phyloP scores from a whole-genome alignment of 805 yeast species.

The Cyberlindnera maritima region DNA sequence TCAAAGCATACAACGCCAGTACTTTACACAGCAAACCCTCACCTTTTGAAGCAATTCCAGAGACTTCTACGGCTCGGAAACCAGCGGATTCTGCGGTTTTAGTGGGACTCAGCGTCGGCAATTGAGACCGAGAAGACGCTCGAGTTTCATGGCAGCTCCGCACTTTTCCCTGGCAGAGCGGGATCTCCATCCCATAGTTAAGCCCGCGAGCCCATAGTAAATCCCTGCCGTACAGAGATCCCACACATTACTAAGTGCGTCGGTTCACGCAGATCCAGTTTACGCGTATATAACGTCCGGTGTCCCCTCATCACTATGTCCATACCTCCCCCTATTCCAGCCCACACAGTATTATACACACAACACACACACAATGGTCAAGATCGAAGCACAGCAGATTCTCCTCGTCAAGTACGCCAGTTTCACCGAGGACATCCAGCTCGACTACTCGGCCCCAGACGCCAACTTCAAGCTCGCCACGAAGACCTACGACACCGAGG shows the following conservation, averaged over 20 bases:
- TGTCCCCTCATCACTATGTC: too few species aligned
- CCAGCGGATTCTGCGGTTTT: not conserved
- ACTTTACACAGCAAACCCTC: too few species aligned
- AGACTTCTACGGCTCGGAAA: not conserved
- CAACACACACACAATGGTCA: slow-evolving; percentile 8
- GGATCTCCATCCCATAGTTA: not conserved
- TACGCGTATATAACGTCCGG: too few species aligned
- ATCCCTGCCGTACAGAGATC: not conserved
- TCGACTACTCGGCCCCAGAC: slow-evolving; percentile 24
- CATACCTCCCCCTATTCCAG: too few species aligned
- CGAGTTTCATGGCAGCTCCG: not conserved
- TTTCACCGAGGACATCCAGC: slow-evolving; percentile 27
- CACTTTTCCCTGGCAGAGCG: not conserved
- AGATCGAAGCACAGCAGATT: slow-evolving; percentile 31
- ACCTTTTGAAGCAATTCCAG: too few species aligned
- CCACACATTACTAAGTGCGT: not conserved
- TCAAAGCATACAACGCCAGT: too few species aligned
- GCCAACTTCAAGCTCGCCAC: slow-evolving; percentile 30
- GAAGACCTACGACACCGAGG: slow-evolving; percentile 21
- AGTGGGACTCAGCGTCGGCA: not conserved
- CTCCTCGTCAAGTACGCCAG: slow-evolving; percentile 29
- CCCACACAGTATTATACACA: too few species aligned
- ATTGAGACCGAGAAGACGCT: too few species aligned
- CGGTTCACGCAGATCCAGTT: not conserved
- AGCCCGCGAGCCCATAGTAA: too few species aligned